Evolutionary conservation across 1,284 basidiomycete species (phyloP).

Genomic region (Neotropicomus parvogracilis): DNA sequence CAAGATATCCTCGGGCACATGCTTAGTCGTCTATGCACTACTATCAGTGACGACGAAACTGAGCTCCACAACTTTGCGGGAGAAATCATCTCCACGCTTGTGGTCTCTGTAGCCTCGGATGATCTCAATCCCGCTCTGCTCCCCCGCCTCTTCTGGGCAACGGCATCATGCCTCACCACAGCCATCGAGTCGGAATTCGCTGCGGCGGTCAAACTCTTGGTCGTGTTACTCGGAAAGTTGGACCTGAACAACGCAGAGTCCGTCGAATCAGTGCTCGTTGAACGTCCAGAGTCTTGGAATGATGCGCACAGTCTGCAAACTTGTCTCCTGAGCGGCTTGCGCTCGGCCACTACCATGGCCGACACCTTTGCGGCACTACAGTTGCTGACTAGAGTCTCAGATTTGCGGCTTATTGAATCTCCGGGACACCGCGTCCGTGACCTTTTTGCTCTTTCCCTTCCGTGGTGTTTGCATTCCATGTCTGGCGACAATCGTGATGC

Average conservation of each 20-base stretch:
- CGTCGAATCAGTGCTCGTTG: conserved; percentile 60
- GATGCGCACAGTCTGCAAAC: conserved; percentile 67
- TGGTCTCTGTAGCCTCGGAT: conserved; percentile 57
- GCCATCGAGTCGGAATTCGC: conserved; percentile 81
- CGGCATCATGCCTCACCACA: conserved; percentile 78
- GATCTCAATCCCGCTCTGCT: conserved; percentile 61
- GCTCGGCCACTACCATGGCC: conserved; percentile 71
- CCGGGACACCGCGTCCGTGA: conserved; percentile 75
- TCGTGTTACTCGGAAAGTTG: conserved; percentile 66
- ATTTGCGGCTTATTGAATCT: conserved; percentile 70
- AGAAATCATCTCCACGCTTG: conserved; percentile 81
- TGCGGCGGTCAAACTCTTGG: conserved; percentile 67
- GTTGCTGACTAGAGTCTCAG: conserved; percentile 59
- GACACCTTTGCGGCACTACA: conserved; percentile 72
- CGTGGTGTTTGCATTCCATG: conserved; percentile 87
- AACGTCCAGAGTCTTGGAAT: conserved; percentile 74
- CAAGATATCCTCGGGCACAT: conserved; percentile 76
- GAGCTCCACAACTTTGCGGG: conserved; percentile 79
- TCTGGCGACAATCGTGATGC: conserved; percentile 60
- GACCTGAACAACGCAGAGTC: conserved; percentile 69
- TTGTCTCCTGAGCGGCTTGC: conserved; percentile 75
- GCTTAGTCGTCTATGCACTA: conserved; percentile 81
- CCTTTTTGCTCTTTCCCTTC: conserved; percentile 80
- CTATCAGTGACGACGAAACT: conserved; percentile 69
- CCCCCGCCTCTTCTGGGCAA: conserved; percentile 88